These are phyloP conservation scores for Castanospermum australe DNA, from an alignment of 306 rosid species.

Conservation along the genomic window DNA sequence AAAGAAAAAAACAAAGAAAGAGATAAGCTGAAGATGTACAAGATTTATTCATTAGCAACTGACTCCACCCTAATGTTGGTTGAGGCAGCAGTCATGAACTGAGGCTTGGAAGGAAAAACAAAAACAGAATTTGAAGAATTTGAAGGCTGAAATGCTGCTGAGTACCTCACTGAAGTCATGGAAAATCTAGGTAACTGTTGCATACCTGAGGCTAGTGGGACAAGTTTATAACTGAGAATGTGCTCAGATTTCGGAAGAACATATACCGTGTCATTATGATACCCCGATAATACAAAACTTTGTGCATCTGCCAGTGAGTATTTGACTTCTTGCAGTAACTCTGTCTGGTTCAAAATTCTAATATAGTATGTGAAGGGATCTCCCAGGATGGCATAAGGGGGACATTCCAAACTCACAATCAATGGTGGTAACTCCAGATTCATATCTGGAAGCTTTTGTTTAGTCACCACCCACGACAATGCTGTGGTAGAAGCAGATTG, in stretches of 20 bases:
- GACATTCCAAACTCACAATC: conserved; percentile 84
- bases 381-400: conserved; percentile 81
- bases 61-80: conserved; percentile 50
- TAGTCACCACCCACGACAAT: conserved; percentile 55
- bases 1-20: not conserved
- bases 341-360: conserved; percentile 72
- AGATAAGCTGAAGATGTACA: not conserved
- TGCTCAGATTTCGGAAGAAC: conserved; percentile 88
- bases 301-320: conserved; percentile 74
- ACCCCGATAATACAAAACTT: conserved; percentile 85
- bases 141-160: conserved; percentile 71
- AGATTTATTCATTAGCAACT: conserved; percentile 47
- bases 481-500: conserved; percentile 34
- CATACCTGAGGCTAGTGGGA: conserved; percentile 80
- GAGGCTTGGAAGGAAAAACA: conserved; percentile 85
- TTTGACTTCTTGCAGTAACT: conserved; percentile 79
- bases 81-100: conserved; percentile 47
- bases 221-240: conserved; percentile 79
- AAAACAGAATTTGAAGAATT: conserved; percentile 52
- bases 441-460: conserved; percentile 65
- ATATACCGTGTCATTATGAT: conserved; percentile 67
- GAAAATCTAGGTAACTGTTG: conserved; percentile 80
- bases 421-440: conserved; percentile 69
- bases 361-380: conserved; percentile 79
- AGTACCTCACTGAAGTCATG: conserved; percentile 74